These are phyloP conservation scores for Saccharomyces hybrid DNA, from an alignment of 1,139 yeast species.

Conservation along the genomic window DNA sequence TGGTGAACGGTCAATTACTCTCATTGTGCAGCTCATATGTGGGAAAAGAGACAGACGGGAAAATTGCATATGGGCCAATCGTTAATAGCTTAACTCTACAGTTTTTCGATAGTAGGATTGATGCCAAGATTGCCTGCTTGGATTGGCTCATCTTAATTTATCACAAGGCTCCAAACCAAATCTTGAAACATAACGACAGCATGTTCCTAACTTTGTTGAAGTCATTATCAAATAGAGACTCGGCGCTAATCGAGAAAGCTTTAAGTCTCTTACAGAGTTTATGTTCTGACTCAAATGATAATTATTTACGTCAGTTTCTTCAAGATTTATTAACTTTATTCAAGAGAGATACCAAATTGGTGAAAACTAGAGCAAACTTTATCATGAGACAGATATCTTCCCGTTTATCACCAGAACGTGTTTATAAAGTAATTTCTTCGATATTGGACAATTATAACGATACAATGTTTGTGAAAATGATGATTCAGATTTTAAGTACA, in stretches of 20 bases:
- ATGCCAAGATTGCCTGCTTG: conserved; percentile 74
- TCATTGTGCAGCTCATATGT: conserved; percentile 36
- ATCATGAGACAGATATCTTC: conserved; percentile 80
- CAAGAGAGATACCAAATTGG: conserved; percentile 53
- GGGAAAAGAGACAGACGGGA: conserved; percentile 28
- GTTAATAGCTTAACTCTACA: conserved; percentile 56
- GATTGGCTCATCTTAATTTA: conserved; percentile 90
- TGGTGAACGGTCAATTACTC: conserved; percentile 46
- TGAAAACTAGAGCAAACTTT: conserved; percentile 72
- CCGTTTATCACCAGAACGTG: conserved; percentile 73
- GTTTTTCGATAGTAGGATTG: conserved; percentile 64
- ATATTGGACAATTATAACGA: conserved; percentile 60
- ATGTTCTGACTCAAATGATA: conserved; percentile 69
- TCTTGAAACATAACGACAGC: conserved; percentile 52
- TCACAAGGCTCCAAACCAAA: conserved; percentile 58
- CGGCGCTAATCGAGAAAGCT: conserved; percentile 59
- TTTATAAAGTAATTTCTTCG: conserved; percentile 73
- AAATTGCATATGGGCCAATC: conserved; percentile 49
- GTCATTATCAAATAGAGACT: conserved; percentile 80
- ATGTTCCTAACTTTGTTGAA: conserved; percentile 73
- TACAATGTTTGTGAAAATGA: conserved; percentile 65
- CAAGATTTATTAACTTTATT: conserved; percentile 62
- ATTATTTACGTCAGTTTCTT: conserved; percentile 70
- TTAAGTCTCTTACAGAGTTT: conserved; percentile 72
- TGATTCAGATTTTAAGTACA: conserved; percentile 82